phyloP scores from a whole-genome alignment of 2,329 filamentous ascomycete species.

The Diaporthe vexans region DNA sequence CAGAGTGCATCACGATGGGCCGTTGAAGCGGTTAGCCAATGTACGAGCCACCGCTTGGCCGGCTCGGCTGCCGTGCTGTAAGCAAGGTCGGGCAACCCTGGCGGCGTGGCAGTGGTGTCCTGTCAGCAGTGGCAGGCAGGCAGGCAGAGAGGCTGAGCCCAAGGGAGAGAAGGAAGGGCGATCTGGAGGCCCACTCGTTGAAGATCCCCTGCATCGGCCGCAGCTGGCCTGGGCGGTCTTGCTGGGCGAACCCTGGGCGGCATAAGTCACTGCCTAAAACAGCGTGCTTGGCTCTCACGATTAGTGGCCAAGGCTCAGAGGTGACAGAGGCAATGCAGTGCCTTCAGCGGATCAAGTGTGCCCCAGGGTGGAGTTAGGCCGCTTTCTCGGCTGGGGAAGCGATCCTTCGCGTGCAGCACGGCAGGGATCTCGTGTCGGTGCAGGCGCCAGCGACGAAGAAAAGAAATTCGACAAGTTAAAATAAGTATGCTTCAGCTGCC shows the following conservation, averaged over 20 bases:
- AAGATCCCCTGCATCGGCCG: not conserved
- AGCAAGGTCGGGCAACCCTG: too few species aligned
- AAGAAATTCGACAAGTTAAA: not conserved
- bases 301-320: conserved; percentile 4
- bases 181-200: not conserved
- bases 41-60: conserved; percentile 16
- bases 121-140: too few species aligned
- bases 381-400: not conserved
- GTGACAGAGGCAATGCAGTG: not conserved
- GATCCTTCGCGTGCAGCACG: not conserved
- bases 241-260: not conserved
- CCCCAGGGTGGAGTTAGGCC: not conserved
- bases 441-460: not conserved
- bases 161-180: not conserved
- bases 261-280: conserved; percentile 19
- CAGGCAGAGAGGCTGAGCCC: too few species aligned
- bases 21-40: conserved; percentile 1
- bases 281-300: not conserved
- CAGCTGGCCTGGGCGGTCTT: not conserved
- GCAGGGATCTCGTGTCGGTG: conserved; percentile 1
- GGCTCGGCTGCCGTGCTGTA: conserved; percentile 3
- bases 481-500: conserved; percentile 13
- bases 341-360: not conserved
- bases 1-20: not conserved
- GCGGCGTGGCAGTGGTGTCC: not conserved